phyloP scores from a whole-genome alignment of 73 alveolate genomes.

The Paramecium sexaurelia region DNA sequence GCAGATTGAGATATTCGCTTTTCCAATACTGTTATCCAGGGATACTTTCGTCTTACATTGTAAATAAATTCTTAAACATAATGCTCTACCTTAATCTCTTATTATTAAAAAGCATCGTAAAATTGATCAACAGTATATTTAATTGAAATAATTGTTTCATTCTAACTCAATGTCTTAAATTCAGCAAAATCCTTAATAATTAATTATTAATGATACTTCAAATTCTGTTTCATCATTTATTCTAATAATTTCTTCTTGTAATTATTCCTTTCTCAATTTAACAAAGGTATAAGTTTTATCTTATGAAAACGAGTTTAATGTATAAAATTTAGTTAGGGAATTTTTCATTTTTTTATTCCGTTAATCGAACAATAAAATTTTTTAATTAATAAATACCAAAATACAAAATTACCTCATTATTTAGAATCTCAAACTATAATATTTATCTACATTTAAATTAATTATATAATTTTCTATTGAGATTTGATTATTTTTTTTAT shows the following conservation, averaged over 20 bases:
- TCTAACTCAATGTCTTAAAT: neutral
- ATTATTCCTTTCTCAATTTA: neutral
- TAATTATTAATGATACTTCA: neutral
- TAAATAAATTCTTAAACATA: constrained; percentile 44
- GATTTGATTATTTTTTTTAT: too few relatives aligned
- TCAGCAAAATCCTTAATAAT: constrained; percentile 20
- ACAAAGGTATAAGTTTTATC: neutral
- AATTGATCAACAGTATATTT: neutral
- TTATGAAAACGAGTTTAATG: neutral
- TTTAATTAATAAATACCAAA: neutral
- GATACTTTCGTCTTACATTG: constrained; percentile 48
- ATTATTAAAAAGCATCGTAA: constrained; percentile 7
- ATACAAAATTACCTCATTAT: neutral
- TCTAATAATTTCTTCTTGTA: neutral
- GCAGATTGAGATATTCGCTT: neutral
- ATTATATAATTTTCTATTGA: too few relatives aligned
- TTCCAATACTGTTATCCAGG: constrained; percentile 11
- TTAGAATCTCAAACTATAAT: neutral
- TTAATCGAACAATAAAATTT: constrained; percentile 25
- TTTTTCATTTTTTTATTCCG: constrained; percentile 17
- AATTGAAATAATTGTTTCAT: constrained; percentile 7
- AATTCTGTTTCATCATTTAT: constrained; percentile 19
- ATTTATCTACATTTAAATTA: too few relatives aligned
- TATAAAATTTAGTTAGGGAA: constrained; percentile 16
- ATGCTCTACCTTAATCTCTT: neutral